Evolutionary conservation across 768 basidiomycete genomes (phyloP), one percentile per base, ranked within the genome.

Genomic region (Saitozyma sp.): DNA sequence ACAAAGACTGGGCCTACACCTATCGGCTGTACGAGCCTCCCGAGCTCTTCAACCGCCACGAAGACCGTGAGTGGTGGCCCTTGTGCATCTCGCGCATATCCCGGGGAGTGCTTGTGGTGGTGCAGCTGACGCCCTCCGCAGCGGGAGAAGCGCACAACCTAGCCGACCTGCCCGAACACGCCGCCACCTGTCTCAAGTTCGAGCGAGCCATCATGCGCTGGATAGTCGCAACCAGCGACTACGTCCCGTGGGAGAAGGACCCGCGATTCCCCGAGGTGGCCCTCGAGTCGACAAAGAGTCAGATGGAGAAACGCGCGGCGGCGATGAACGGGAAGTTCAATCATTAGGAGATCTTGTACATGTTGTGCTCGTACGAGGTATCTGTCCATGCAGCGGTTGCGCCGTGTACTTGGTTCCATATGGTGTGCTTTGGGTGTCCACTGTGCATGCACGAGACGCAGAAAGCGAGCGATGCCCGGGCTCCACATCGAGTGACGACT

Each of bases 21-120:
- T 58, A 58, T n/a, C 14, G 56, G 20, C 45, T 58, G 37, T 58
- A 58, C 43, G 56, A 58, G 48, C 56, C 56, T 46, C 4, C 42
- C 16, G 45, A 58, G 29, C 56, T 58, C 11, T 58, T 19, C 17
- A 37, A 46, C n/a, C 42, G 56, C 19, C 53, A 54, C 20, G 3
- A 8, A 19, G 29, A 37, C 10, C 20, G 43, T 58, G 11, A 17
- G 29, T 29, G 29, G 29, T 29, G 29, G 5, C 29, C 29, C 29
- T 5, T 5, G 29, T 29, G 29, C 29, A 29, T 29, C 29, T 29
- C 29, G 29, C 29, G 29, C 29, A 29, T 29, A 5, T 29, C 29
- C 29, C 29, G 5, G 29, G 29, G 29, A 29, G 29, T 29, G 29
- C 5, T 5, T 2, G 29, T 29, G 29, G 29, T 29, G 2, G 29